Conservation (phyloP, 2,329 filamentous ascomycete species). For the Ramularia collo-cygni region DNA sequence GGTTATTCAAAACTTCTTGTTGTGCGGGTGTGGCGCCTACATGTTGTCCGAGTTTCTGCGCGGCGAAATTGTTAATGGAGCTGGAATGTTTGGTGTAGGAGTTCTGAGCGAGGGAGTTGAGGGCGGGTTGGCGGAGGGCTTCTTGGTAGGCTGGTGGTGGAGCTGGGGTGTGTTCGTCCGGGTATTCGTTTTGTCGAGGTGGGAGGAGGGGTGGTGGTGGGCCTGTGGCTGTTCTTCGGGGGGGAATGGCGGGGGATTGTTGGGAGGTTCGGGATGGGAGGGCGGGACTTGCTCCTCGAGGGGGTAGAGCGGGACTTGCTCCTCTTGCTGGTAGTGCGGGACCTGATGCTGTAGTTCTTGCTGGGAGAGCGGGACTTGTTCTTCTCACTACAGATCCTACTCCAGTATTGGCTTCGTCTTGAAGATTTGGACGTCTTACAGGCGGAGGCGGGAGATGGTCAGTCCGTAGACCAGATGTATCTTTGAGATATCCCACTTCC, state of each 20-base stretch:
- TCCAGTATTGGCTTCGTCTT: conserved; percentile 18
- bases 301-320: neutral
- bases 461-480: conserved; percentile 66
- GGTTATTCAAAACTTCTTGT: conserved; percentile 30
- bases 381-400: conserved; percentile 22
- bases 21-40: conserved; percentile 37
- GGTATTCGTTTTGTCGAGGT: conserved; percentile 55
- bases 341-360: conserved; percentile 10
- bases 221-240: conserved; percentile 17
- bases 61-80: conserved; percentile 5
- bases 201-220: conserved; percentile 60
- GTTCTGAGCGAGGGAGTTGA: conserved; percentile 4
- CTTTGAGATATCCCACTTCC: conserved; percentile 58
- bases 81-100: conserved; percentile 3
- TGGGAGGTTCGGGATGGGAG: too few relatives aligned
- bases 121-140: conserved; percentile 17
- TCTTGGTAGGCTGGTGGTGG: conserved; percentile 46
- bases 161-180: conserved; percentile 38
- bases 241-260: conserved; percentile 13
- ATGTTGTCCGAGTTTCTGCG: conserved; percentile 5
- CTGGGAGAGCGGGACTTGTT: conserved; percentile 1
- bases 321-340: conserved; percentile 20
- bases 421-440: conserved; percentile 38
- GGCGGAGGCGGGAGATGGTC: conserved; percentile 66
- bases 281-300: too few relatives aligned